phyloP scores from a whole-genome alignment of 2,329 filamentous ascomycete species.

The Cyclaneusma minus region DNA sequence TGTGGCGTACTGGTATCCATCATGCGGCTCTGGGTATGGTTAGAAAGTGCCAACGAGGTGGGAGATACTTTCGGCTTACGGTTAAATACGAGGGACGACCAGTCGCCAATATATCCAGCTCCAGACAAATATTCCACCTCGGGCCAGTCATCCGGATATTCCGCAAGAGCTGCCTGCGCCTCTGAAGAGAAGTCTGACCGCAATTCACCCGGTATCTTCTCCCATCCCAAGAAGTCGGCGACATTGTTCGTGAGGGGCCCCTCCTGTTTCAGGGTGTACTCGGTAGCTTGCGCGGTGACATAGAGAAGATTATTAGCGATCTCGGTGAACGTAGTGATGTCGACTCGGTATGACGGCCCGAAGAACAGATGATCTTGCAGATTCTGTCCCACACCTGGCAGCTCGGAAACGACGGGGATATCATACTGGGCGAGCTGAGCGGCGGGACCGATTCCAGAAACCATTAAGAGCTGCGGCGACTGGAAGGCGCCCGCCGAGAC shows the following conservation, averaged over 20 bases:
- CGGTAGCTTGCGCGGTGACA: background rate
- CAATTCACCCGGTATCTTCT: constrained; percentile 7
- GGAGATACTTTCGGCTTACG: background rate
- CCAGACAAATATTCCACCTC: constrained; percentile 5
- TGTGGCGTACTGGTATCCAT: constrained; percentile 19
- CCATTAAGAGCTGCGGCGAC: constrained; percentile 33
- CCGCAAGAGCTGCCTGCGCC: constrained; percentile 2
- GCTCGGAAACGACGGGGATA: constrained; percentile 27
- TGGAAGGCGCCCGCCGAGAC: constrained; percentile 33
- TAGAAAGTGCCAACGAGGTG: too few relatives aligned
- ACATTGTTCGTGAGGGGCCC: constrained; percentile 5
- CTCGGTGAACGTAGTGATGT: background rate
- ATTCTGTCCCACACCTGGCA: constrained; percentile 31
- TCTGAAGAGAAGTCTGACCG: background rate
- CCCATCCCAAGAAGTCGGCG: constrained; percentile 9
- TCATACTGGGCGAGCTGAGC: constrained; percentile 25
- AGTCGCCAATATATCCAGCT: constrained; percentile 5
- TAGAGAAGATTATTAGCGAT: constrained; percentile 1
- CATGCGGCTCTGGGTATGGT: constrained; percentile 5
- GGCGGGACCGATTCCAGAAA: constrained; percentile 30
- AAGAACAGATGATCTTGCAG: constrained; percentile 23
- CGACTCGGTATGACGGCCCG: constrained; percentile 3
- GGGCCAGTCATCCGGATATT: constrained; percentile 4
- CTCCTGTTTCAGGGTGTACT: constrained; percentile 1
- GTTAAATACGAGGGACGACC: constrained; percentile 1